These are phyloP conservation scores for Xylogone sp. DNA, from an alignment of 2,329 filamentous ascomycete genomes.

Conservation along the genomic window DNA sequence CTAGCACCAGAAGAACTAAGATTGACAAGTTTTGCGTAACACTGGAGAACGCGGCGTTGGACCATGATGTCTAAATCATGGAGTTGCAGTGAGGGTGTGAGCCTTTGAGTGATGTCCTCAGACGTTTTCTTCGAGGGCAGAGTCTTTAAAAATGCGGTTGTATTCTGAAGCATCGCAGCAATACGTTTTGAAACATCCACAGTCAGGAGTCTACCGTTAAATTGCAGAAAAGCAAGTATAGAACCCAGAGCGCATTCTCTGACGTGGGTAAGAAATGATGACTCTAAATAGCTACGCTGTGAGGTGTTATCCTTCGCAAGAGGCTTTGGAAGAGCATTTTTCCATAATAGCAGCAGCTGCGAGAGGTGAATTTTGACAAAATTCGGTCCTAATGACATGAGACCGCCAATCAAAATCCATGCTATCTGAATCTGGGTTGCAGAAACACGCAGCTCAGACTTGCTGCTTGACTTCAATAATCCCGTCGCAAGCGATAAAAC, in stretches of 20 bases:
- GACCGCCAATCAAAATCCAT: slow-evolving; percentile 92
- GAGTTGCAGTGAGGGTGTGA: slow-evolving; percentile 82
- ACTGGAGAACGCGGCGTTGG: slow-evolving; percentile 86
- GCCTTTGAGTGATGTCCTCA: slow-evolving; percentile 79
- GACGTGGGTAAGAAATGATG: slow-evolving; percentile 91
- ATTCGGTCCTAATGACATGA: slow-evolving; percentile 95
- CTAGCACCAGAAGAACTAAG: slow-evolving; percentile 80
- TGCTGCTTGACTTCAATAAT: slow-evolving; percentile 85
- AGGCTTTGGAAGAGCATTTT: slow-evolving; percentile 92
- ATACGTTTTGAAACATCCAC: slow-evolving; percentile 92
- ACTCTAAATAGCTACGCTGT: slow-evolving; percentile 78
- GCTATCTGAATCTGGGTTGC: slow-evolving; percentile 96
- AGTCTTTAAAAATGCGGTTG: slow-evolving; percentile 81
- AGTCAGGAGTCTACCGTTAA: slow-evolving; percentile 87
- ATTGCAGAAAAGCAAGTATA: slow-evolving; percentile 87
- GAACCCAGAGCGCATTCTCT: slow-evolving; percentile 91
- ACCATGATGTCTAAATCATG: slow-evolving; percentile 93
- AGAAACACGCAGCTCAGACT: slow-evolving; percentile 84
- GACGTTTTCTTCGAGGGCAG: slow-evolving; percentile 79
- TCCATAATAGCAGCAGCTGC: slow-evolving; percentile 91
- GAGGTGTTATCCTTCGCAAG: slow-evolving; percentile 88
- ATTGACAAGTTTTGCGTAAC: slow-evolving; percentile 87
- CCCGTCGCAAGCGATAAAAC: slow-evolving; percentile 89
- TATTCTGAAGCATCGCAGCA: slow-evolving; percentile 92
- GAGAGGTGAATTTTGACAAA: slow-evolving; percentile 98